phyloP scores from a whole-genome alignment of 192 early-diverging fungal genomes.

The Phlyctochytrium arcticum region DNA sequence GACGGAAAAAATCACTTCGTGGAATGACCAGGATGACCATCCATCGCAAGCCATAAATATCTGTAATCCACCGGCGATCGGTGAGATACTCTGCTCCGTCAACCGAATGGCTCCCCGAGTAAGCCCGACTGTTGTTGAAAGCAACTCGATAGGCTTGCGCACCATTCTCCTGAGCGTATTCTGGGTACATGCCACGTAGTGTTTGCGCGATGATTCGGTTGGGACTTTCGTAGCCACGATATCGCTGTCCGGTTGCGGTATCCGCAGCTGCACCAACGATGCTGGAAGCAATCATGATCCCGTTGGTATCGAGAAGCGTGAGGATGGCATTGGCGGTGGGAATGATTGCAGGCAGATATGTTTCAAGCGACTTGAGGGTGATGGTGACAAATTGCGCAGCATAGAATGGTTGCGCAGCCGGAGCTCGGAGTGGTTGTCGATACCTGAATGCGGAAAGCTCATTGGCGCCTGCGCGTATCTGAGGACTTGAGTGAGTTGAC shows the following conservation, averaged over 20 bases:
- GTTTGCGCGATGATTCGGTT: neutral
- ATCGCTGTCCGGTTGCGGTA: neutral
- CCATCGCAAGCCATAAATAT: neutral
- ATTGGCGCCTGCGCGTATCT: too few species aligned
- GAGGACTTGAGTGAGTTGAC: too few species aligned
- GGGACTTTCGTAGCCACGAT: neutral
- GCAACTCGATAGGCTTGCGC: neutral
- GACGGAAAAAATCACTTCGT: neutral
- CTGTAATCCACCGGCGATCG: neutral
- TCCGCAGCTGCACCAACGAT: neutral
- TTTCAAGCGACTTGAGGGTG: neutral
- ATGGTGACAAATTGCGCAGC: conserved; percentile 9
- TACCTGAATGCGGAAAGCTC: too few species aligned
- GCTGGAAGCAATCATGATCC: neutral
- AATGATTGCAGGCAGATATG: neutral
- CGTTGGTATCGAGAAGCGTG: neutral
- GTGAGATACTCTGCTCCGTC: neutral
- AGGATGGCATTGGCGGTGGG: conserved; percentile 1
- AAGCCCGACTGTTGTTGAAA: too few species aligned
- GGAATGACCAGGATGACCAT: neutral
- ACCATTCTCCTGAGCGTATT: neutral
- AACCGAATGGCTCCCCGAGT: neutral
- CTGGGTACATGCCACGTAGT: neutral
- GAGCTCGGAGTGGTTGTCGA: neutral
- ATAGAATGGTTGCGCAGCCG: neutral